Percentiles rank a stretch among this genome's conserved stretches.
Evolutionary conservation across 371 early-diverging fungal genomes (phyloP).

Genomic region (Rhizopus arrhizus): DNA sequence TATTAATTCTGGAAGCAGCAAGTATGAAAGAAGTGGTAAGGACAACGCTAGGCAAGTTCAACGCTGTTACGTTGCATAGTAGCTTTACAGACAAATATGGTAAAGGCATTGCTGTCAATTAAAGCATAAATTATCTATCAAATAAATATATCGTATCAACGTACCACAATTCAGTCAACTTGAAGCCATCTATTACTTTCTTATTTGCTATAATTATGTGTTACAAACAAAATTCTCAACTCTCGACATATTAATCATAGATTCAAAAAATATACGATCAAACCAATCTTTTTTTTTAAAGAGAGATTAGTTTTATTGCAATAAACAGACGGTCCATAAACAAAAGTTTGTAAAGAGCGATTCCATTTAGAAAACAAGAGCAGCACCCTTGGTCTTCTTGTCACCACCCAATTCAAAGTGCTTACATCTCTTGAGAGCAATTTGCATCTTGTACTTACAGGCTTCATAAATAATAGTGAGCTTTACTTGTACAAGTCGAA

Average conservation of each 20-base stretch:
- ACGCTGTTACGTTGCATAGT: slow-evolving; percentile 48
- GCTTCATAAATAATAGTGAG: slow-evolving; percentile 28
- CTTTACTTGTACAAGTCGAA: too few relatives aligned
- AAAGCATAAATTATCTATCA: slow-evolving; percentile 8
- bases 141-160: slow-evolving; percentile 4
- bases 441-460: slow-evolving; percentile 96
- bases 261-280: slow-evolving; percentile 14
- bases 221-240: too few relatives aligned
- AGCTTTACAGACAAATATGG: slow-evolving; percentile 48
- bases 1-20: slow-evolving; percentile 64
- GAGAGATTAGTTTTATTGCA: slow-evolving; percentile 21
- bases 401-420: slow-evolving; percentile 99
- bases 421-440: slow-evolving; percentile 97
- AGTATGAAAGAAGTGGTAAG: slow-evolving; percentile 62
- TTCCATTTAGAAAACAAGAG: slow-evolving; percentile 67
- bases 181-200: slow-evolving; percentile 69
- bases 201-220: too few relatives aligned
- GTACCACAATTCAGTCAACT: slow-evolving; percentile 25
- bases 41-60: slow-evolving; percentile 48
- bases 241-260: too few relatives aligned
- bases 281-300: slow-evolving; percentile 61
- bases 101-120: slow-evolving; percentile 45
- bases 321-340: too few relatives aligned
- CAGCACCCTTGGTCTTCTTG: slow-evolving; percentile 84
- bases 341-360: background rate